These are phyloP conservation scores for Pseudogymnoascus sp. DNA, from an alignment of 2,329 filamentous ascomycete genomes.

Conservation along the genomic window DNA sequence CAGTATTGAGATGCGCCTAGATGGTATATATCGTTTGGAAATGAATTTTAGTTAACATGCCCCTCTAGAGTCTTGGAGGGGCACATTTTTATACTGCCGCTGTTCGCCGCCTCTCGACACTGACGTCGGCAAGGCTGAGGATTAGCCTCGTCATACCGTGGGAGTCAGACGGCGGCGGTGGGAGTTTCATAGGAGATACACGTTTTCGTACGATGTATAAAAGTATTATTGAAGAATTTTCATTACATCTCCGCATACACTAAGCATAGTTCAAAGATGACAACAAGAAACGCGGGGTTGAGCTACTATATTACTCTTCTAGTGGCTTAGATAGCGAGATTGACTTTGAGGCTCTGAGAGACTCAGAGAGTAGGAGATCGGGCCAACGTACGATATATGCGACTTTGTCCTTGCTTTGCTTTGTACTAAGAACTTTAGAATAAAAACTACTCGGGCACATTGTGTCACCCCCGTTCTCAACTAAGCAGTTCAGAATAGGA, in stretches of 20 bases:
- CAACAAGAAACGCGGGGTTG: neutral
- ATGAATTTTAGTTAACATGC: neutral
- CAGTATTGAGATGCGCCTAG: neutral
- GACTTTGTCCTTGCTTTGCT: too few species aligned
- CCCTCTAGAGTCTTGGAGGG: neutral
- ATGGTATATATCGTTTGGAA: neutral
- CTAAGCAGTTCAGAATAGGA: too few species aligned
- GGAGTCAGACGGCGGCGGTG: neutral
- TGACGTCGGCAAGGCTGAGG: conserved; percentile 6
- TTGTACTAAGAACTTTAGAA: neutral
- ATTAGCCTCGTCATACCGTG: neutral
- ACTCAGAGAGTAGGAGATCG: neutral
- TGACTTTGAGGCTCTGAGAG: neutral
- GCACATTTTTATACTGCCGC: conserved; percentile 7
- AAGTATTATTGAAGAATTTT: neutral
- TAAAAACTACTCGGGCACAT: neutral
- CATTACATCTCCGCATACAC: neutral
- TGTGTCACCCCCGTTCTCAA: too few species aligned
- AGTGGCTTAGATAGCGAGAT: neutral
- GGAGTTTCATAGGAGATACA: neutral
- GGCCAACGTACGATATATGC: neutral
- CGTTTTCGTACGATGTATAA: neutral
- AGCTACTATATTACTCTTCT: neutral
- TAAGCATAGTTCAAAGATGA: neutral
- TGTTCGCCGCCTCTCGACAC: neutral